These are phyloP conservation scores for Chenopodium quinoa DNA, from an alignment of 148 eudicot genomes.

Conservation along the genomic window DNA sequence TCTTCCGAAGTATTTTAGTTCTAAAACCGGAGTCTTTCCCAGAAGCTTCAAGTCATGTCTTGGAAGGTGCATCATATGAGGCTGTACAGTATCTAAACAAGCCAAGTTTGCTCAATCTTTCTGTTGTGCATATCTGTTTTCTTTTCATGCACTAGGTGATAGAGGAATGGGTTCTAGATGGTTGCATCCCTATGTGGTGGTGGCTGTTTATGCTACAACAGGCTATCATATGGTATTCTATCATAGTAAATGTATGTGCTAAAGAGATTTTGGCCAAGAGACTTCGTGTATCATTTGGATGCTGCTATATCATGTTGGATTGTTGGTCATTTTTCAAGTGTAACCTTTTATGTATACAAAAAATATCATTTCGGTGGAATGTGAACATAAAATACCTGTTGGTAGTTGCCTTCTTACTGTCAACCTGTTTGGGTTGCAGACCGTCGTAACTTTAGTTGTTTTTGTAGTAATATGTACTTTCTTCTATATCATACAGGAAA, in stretches of 20 bases:
- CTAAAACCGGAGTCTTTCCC: neutral
- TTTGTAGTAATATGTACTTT: neutral
- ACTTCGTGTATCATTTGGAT: neutral
- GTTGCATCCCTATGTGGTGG: neutral
- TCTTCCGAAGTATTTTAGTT: neutral
- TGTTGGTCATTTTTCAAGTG: neutral
- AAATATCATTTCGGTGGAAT: neutral
- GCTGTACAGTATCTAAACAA: neutral
- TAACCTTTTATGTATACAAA: neutral
- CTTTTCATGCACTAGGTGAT: neutral
- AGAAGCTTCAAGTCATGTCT: neutral
- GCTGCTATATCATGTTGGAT: neutral
- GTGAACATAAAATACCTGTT: neutral
- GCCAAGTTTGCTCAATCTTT: neutral
- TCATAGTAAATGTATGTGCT: neutral
- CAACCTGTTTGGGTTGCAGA: neutral
- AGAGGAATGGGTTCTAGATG: neutral
- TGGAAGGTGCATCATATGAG: neutral
- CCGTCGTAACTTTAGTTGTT: neutral
- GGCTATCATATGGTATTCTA: neutral
- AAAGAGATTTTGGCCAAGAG: neutral
- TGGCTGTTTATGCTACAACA: neutral
- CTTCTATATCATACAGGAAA: conserved; percentile 48
- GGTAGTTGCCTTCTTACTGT: neutral
- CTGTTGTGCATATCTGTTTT: neutral